phyloP scores from a whole-genome alignment of 306 rosid genomes.

The Castanopsis chinensis region DNA sequence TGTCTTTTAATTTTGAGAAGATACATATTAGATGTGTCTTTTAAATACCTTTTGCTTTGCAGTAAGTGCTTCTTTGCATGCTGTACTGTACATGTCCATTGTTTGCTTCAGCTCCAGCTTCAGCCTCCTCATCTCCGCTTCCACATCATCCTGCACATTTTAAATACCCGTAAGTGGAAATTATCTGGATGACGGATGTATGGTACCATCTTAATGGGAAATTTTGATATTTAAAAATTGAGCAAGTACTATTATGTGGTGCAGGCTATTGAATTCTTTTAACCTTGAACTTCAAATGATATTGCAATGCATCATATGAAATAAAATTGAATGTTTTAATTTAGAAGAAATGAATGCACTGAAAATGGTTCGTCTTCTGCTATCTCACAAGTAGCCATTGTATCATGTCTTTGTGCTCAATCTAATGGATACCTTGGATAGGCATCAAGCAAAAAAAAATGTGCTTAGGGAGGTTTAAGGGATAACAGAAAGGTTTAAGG shows the following conservation, averaged over 20 bases:
- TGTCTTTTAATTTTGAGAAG: not conserved
- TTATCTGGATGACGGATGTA: not conserved
- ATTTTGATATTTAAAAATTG: not conserved
- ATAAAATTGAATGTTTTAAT: too few species aligned
- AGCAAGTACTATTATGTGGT: not conserved
- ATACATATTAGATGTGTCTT: not conserved
- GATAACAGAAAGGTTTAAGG: too few species aligned
- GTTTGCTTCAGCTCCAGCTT: conserved; percentile 93
- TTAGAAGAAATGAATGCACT: too few species aligned
- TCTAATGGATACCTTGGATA: too few species aligned
- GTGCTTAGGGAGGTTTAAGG: too few species aligned
- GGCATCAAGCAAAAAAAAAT: too few species aligned
- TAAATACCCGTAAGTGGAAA: conserved; percentile 12
- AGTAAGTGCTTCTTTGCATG: conserved; percentile 73
- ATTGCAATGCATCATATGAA: too few species aligned
- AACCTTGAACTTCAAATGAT: too few species aligned
- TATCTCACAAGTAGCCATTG: too few species aligned
- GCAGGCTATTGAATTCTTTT: too few species aligned
- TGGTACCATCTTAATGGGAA: not conserved
- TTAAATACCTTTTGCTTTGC: conserved; percentile 65
- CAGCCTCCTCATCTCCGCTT: conserved; percentile 79
- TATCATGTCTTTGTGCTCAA: too few species aligned
- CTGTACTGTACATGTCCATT: conserved; percentile 78
- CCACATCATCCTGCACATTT: conserved; percentile 67
- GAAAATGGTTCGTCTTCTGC: too few species aligned